Evolutionary conservation across 306 rosid genomes (phyloP).

Genomic region (Dryas drummondii): DNA sequence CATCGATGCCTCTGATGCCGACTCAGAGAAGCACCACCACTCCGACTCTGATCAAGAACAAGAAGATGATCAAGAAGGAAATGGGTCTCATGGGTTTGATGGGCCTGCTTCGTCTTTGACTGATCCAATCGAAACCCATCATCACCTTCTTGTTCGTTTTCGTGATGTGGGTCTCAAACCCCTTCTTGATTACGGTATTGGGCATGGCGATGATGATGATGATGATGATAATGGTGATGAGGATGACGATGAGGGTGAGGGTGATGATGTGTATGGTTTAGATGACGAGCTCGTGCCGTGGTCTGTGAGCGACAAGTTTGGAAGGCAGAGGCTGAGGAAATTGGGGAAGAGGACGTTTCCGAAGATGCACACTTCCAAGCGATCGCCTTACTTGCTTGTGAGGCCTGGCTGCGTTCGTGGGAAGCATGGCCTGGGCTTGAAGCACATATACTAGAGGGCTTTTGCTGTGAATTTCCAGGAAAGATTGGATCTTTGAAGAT

Average conservation of each 20-base stretch:
- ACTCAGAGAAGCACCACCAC: constrained; percentile 8
- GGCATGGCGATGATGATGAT: not conserved
- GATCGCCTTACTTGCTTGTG: constrained; percentile 46
- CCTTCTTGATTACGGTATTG: not conserved
- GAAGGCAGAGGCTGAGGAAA: constrained; percentile 87
- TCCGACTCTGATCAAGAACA: not conserved
- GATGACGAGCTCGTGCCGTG: constrained; percentile 92
- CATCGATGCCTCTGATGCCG: constrained; percentile 33
- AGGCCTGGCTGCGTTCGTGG: constrained; percentile 89
- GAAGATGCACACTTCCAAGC: constrained; percentile 63
- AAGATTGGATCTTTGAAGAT: not conserved
- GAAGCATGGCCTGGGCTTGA: constrained; percentile 83
- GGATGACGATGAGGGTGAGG: constrained; percentile 24
- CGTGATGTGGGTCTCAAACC: not conserved
- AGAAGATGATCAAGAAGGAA: not conserved
- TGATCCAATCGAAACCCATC: constrained; percentile 13
- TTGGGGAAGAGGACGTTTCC: constrained; percentile 77
- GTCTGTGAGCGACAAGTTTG: constrained; percentile 58
- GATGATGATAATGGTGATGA: constrained; percentile 1
- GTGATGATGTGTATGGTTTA: constrained; percentile 40
- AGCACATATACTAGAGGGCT: constrained; percentile 48
- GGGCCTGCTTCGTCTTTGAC: constrained; percentile 18
- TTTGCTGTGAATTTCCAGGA: not conserved
- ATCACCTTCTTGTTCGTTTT: not conserved
- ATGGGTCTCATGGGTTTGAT: not conserved